Evolutionary conservation across 805 yeast genomes (phyloP).

Genomic region (Lipomyces yamanashiensis): DNA sequence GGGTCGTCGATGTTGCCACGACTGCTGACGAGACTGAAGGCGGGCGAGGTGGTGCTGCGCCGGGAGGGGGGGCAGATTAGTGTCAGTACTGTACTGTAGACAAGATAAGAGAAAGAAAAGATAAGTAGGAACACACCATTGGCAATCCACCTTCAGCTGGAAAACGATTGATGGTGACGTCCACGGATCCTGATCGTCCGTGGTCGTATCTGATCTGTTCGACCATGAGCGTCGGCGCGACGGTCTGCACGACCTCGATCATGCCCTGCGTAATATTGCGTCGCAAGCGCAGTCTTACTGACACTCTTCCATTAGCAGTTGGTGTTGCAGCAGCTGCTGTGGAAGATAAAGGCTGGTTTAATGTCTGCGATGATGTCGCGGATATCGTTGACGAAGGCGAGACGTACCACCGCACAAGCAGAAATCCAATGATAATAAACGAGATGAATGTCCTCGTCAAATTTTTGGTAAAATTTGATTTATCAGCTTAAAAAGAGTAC

Average conservation of each 20-base stretch:
- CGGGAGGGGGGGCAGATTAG: slow-evolving; percentile 23
- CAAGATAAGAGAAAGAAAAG: no score
- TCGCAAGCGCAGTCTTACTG: slow-evolving; percentile 4
- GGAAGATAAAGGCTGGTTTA: slow-evolving; percentile 7
- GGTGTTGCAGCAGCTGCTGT: slow-evolving; percentile 9
- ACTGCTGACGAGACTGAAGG: slow-evolving; percentile 31
- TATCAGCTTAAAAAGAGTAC: no score
- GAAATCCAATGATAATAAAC: slow-evolving; percentile 36
- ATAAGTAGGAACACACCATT: slow-evolving; percentile 14
- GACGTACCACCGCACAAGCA: slow-evolving; percentile 36
- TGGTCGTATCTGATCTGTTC: slow-evolving; percentile 77
- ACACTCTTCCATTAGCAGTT: not conserved
- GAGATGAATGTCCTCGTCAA: slow-evolving; percentile 37
- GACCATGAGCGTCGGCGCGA: slow-evolving; percentile 73
- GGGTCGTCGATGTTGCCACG: not conserved
- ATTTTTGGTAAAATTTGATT: no score
- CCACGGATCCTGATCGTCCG: slow-evolving; percentile 77
- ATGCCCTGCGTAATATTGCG: slow-evolving; percentile 53
- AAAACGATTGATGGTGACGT: slow-evolving; percentile 73
- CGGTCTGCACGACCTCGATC: slow-evolving; percentile 82
- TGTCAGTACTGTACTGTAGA: not conserved
- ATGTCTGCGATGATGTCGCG: slow-evolving; percentile 1
- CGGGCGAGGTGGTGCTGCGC: slow-evolving; percentile 4
- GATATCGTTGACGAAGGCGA: slow-evolving; percentile 15
- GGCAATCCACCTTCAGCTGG: slow-evolving; percentile 67